Base-by-base conservation (phyloP, 192 early-diverging fungal genomes). In the Dissophora ornata region DNA sequence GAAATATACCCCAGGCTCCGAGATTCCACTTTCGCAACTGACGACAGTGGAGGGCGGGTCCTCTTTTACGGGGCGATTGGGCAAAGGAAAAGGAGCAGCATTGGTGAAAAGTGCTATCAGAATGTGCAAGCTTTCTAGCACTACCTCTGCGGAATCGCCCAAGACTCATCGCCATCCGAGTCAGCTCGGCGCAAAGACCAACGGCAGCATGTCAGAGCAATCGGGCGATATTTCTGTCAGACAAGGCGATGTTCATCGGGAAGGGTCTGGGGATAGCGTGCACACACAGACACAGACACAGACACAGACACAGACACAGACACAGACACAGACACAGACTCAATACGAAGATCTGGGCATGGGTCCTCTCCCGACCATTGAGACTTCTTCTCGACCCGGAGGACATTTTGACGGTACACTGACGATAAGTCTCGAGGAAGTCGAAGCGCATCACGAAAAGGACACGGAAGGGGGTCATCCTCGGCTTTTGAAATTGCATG, bases 351-450 rank as follows among this genome's bases (percentile, higher is more conserved):
- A 77, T 36, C 29, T 62, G 3, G 73, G 65, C 4, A 1, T 15
- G 4, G 65, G 73, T 24, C 19, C 1, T 0, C 51, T 57, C 30
- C 73, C 73, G 34, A 77, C 73, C 1, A 46, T 77, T 15, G 58
- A 48, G 2, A 42, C 47, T 32, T 67, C 52, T 3, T 77, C 73
- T 10, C 57, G 50, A 4, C 73, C 65, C 7, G 73, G 73, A 12
- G 73, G 73, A 6, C 73, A 77, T 45, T 77, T 77, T 34, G 65
- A 61, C 18, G 73, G 80, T 0, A 67, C 53, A 13, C 34, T 71
- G n/a, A 30, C 54, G 41, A 63, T 80, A 21, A 58, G 48, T 1
- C 56, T 59, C 26, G 52, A 44, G 3, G 33, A 64, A 33, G 73
- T 65, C 0, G 58, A 71, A 33, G 60, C 46, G n/a, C 38, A 28